These are phyloP conservation scores for Pythium brassicae DNA, from an alignment of 352 stramenopile genomes.

Conservation along the genomic window DNA sequence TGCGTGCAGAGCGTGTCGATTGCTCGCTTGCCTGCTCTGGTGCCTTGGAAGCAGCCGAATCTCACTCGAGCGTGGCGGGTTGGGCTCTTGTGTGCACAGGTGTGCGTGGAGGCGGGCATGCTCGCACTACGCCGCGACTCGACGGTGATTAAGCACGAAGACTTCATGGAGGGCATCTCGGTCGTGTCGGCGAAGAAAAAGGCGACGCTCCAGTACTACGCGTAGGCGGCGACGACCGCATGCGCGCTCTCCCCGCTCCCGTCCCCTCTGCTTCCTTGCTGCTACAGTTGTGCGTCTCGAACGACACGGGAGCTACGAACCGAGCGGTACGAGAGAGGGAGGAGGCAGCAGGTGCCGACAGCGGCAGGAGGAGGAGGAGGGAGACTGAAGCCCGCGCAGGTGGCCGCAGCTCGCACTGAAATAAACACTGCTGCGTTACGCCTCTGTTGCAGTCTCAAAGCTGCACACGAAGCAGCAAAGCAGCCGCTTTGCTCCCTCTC, in stretches of 20 bases:
- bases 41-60: background rate
- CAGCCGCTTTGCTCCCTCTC: too few relatives aligned
- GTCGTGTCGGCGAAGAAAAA: conserved; percentile 98
- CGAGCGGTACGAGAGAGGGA: too few relatives aligned
- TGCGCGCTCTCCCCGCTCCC: too few relatives aligned
- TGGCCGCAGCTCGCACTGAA: too few relatives aligned
- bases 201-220: conserved; percentile 96
- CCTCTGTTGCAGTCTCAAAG: too few relatives aligned
- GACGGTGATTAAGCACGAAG: conserved; percentile 96
- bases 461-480: too few relatives aligned
- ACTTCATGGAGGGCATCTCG: conserved; percentile 99
- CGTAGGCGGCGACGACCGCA: conserved; percentile 61
- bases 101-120: conserved; percentile 99
- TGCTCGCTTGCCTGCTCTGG: background rate
- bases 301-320: too few relatives aligned
- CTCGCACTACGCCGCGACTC: conserved; percentile 94
- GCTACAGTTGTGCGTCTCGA: too few relatives aligned
- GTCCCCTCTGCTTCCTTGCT: too few relatives aligned
- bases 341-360: background rate
- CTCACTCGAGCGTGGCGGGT: background rate
- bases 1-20: too few relatives aligned
- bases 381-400: background rate
- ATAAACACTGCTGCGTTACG: background rate
- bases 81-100: conserved; percentile 6
- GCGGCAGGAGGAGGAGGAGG: background rate